Base-by-base conservation (phyloP, 495 filamentous ascomycete species). In the Penicillium parvum region DNA sequence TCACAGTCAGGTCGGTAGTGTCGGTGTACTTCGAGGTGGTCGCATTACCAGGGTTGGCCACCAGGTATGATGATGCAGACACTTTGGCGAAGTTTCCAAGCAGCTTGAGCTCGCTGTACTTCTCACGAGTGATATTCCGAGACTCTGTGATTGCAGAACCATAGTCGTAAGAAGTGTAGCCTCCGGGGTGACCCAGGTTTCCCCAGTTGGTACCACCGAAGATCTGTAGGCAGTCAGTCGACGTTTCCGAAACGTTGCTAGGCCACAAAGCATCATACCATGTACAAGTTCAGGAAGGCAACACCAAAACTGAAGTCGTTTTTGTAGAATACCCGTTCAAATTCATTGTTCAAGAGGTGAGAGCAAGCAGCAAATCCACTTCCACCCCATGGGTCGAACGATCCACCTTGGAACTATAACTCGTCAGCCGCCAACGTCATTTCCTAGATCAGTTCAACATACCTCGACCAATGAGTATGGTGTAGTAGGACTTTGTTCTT, bases 141-240 rank as follows among this genome's bases (percentile, higher is more conserved):
- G 82, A 77, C 58, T 92, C 87, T 3, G 72, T 70, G 23, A 91
- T 85, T 3, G 71, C 68, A 22, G 82, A 76, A 26, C 76, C 81
- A 50, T 86, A 89, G 50, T 89, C 82, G 50, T 89, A 88, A 2
- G 76, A 83, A 2, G 85, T 86, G 53, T 88, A 89, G 10, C 82
- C 82, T 11, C 78, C 80, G 3, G 83, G 75, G 49, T 85, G 74
- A 1, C 85, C 85, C 20, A 90, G 59, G 51, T 90, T 90, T 9
- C 86, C 87, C 87, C 86, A 91, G 60, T 91, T 92, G 2, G 85
- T 86, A n/a, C 83, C 85, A 23, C 85, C 85, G 32, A 71, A 84
- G 1, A 68, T 78, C 79, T 82, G 25, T 22, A 26, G 25, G 18
- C 16, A 30, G 23, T 57, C 53, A 57, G 43, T 33, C 37, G 40